These are phyloP conservation scores for Neurospora sp. DNA, from an alignment of 495 filamentous ascomycete genomes.

Conservation along the genomic window DNA sequence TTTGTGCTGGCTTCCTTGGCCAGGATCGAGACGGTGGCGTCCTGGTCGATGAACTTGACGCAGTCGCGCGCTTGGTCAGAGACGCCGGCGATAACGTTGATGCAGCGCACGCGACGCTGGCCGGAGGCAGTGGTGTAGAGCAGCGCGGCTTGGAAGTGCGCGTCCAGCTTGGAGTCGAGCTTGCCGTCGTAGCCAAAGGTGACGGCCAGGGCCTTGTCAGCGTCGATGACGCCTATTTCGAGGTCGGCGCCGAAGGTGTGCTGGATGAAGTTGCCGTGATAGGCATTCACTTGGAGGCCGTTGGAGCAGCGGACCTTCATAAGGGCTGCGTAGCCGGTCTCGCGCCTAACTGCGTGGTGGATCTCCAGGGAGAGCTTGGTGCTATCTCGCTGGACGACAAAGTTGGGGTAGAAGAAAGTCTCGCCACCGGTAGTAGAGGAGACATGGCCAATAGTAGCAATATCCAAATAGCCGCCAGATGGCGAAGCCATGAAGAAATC, in stretches of 20 bases:
- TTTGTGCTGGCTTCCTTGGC: conserved; percentile 87
- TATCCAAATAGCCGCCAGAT: conserved; percentile 81
- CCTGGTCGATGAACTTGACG: conserved; percentile 90
- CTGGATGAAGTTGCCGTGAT: conserved; percentile 93
- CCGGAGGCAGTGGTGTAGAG: conserved; percentile 89
- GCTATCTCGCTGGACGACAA: conserved; percentile 74
- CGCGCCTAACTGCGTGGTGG: conserved; percentile 75
- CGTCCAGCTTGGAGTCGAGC: conserved; percentile 88
- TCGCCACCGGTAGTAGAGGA: conserved; percentile 80
- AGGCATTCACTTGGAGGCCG: conserved; percentile 84
- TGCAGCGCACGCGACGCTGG: conserved; percentile 83
- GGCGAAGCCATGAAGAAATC: conserved; percentile 93
- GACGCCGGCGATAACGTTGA: conserved; percentile 85
- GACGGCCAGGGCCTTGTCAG: conserved; percentile 86
- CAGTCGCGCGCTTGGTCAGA: conserved; percentile 73
- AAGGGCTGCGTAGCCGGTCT: conserved; percentile 91
- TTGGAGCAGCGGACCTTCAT: conserved; percentile 99
- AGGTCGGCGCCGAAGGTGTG: conserved; percentile 91
- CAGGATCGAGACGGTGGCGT: conserved; percentile 76
- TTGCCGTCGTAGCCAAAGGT: conserved; percentile 96
- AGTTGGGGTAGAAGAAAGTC: conserved; percentile 93
- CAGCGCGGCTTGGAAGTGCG: conserved; percentile 93
- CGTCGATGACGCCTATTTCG: conserved; percentile 86
- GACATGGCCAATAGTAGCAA: conserved; percentile 82
- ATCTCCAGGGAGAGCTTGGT: conserved; percentile 79